Evolutionary conservation across 2,329 filamentous ascomycete species (phyloP).

Genomic region (Colletotrichum plurivorum): DNA sequence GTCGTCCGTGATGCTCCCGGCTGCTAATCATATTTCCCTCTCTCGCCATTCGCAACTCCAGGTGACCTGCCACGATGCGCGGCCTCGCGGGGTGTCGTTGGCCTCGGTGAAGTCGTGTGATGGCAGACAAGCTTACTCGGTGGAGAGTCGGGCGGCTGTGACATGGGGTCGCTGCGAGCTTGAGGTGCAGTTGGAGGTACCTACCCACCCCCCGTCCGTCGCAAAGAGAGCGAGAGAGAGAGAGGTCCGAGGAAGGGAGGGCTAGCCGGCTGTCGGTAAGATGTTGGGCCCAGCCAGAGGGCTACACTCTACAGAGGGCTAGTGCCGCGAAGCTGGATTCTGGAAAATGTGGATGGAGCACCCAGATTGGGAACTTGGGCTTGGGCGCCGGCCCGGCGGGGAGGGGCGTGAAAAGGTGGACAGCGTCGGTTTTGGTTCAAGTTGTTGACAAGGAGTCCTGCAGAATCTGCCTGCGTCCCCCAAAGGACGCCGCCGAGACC

Average conservation of each 20-base stretch:
- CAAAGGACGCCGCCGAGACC: conserved; percentile 28
- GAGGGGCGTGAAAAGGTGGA: conserved; percentile 23
- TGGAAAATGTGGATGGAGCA: conserved; percentile 41
- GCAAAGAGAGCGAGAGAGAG: conserved; percentile 1
- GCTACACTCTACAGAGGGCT: conserved; percentile 30
- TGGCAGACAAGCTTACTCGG: conserved; percentile 39
- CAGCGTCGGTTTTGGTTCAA: conserved; percentile 1
- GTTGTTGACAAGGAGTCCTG: conserved; percentile 29
- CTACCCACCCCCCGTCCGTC: conserved; percentile 25
- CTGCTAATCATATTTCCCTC: conserved; percentile 37
- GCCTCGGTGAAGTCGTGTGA: conserved; percentile 36
- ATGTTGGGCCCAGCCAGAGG: conserved; percentile 22
- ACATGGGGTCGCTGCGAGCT: conserved; percentile 37
- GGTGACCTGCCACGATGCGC: conserved; percentile 29
- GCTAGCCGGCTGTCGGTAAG: neutral
- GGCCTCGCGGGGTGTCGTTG: conserved; percentile 38
- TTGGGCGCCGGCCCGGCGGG: conserved; percentile 37
- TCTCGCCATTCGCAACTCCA: conserved; percentile 36
- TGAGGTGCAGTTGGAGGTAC: conserved; percentile 34
- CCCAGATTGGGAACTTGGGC: conserved; percentile 34
- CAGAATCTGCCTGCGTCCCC: conserved; percentile 24
- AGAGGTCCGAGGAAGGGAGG: neutral
- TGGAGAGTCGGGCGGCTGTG: conserved; percentile 37
- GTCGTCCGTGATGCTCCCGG: conserved; percentile 10
- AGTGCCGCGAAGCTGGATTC: conserved; percentile 38